Conservation (phyloP, 306 rosid genomes). For the Vigna hirtella region DNA sequence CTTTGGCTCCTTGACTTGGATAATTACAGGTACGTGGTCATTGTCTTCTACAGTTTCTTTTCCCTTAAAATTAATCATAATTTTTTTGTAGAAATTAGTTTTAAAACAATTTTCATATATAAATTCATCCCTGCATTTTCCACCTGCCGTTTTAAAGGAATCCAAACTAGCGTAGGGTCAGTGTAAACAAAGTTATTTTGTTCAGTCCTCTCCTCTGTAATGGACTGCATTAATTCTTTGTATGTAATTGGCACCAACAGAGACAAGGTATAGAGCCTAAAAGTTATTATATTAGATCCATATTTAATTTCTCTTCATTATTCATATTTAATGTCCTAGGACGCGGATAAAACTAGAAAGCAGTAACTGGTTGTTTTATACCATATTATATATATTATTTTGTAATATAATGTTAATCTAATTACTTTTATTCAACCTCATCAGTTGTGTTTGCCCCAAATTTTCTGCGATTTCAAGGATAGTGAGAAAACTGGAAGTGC, state of each 20-base stretch:
- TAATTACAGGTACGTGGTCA: slow-evolving; percentile 10
- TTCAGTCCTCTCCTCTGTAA: background rate
- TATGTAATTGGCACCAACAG: slow-evolving; percentile 1
- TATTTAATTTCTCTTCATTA: no score
- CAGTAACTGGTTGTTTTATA: background rate
- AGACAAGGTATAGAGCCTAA: background rate
- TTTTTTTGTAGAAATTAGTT: background rate
- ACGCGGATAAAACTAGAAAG: background rate
- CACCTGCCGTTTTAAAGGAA: background rate
- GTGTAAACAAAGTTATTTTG: background rate
- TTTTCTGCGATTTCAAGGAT: background rate
- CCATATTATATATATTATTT: background rate
- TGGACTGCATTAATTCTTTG: background rate
- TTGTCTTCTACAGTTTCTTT: background rate
- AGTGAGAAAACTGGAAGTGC: background rate
- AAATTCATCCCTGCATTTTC: slow-evolving; percentile 1
- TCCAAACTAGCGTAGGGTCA: background rate
- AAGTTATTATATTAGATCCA: no score
- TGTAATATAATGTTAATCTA: background rate
- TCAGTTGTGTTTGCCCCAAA: background rate
- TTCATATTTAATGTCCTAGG: no score
- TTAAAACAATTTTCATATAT: background rate
- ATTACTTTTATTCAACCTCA: background rate
- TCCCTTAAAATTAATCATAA: background rate
- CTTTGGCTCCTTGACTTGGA: slow-evolving; percentile 15